Conservation (phyloP, 2,329 filamentous ascomycete species). For the Botrytis cinerea region DNA sequence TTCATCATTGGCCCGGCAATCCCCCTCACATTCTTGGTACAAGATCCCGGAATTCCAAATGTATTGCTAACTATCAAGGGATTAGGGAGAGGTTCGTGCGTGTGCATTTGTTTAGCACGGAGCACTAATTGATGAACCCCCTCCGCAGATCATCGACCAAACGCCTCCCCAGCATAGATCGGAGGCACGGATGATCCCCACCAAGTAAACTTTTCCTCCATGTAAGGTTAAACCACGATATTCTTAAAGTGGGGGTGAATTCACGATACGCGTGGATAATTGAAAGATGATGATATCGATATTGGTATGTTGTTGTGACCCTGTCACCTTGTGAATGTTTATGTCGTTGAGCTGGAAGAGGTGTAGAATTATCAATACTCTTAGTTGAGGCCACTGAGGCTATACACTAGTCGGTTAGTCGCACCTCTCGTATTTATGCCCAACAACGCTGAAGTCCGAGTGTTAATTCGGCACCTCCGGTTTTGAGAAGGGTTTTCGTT, state of each 20-base stretch:
- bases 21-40: neutral
- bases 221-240: neutral
- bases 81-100: neutral
- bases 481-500: neutral
- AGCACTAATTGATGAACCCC: neutral
- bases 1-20: neutral
- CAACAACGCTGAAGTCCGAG: neutral
- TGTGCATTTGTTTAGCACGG: neutral
- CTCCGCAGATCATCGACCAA: neutral
- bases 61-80: no score
- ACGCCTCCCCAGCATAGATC: neutral
- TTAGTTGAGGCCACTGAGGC: neutral
- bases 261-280: neutral
- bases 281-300: neutral
- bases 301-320: neutral
- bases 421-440: neutral
- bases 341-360: neutral
- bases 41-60: neutral
- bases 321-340: neutral
- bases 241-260: neutral
- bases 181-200: neutral
- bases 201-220: neutral
- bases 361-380: neutral
- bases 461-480: neutral
- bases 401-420: neutral